Percentiles rank a stretch among this genome's conserved stretches.
phyloP scores from a whole-genome alignment of 163 green algal species.

The Chlamydomonas reinhardtii region DNA sequence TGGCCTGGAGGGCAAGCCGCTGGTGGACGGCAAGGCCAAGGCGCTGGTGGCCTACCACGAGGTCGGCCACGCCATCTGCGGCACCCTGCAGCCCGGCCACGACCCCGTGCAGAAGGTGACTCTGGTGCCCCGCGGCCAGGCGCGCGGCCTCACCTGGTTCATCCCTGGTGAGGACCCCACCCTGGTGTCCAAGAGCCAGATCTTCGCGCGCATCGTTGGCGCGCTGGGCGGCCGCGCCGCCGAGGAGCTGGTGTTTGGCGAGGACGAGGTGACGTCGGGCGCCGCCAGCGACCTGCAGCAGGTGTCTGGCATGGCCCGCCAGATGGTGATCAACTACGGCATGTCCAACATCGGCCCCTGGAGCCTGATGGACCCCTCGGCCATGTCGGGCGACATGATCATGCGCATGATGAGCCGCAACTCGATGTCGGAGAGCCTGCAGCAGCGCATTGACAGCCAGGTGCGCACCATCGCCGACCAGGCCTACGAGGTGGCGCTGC shows the following conservation, averaged over 20 bases:
- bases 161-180: slow-evolving; percentile 94
- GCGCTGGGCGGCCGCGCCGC: slow-evolving; percentile 96
- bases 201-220: slow-evolving; percentile 95
- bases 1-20: slow-evolving; percentile 97
- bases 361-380: slow-evolving; percentile 89
- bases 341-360: slow-evolving; percentile 98
- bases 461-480: slow-evolving; percentile 48
- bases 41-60: slow-evolving; percentile 98
- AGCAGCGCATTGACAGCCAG: slow-evolving; percentile 90
- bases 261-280: slow-evolving; percentile 94
- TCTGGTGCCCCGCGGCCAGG: slow-evolving; percentile 96
- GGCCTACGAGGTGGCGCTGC: slow-evolving; percentile 79
- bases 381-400: slow-evolving; percentile 85
- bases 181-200: slow-evolving; percentile 97
- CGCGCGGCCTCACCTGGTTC: slow-evolving; percentile 97
- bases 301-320: slow-evolving; percentile 93
- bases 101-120: slow-evolving; percentile 99
- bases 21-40: slow-evolving; percentile 97
- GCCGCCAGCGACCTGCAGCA: slow-evolving; percentile 92
- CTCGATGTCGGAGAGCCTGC: slow-evolving; percentile 95
- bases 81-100: slow-evolving; percentile 93
- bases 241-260: slow-evolving; percentile 97
- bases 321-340: slow-evolving; percentile 99
- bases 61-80: slow-evolving; percentile 97
- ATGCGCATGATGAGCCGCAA: slow-evolving; percentile 99